Evolutionary conservation across 2,329 filamentous ascomycete genomes (phyloP).

Genomic region (Pseudophaeomoniella oleicola): DNA sequence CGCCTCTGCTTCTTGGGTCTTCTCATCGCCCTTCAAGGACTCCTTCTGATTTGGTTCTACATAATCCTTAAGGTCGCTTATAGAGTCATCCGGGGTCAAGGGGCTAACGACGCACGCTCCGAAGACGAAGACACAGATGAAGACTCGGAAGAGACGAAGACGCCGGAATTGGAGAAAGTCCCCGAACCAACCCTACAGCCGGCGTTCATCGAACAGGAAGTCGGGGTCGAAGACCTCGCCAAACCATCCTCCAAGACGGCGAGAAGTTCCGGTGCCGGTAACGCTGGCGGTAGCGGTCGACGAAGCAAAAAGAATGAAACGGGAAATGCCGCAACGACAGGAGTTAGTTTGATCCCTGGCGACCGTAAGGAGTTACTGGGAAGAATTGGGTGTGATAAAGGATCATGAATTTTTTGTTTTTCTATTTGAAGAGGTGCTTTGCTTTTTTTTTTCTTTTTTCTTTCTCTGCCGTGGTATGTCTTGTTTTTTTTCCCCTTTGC

Average conservation of each 20-base stretch:
- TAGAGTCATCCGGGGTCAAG: slow-evolving; percentile 59
- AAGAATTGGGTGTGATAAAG: slow-evolving; percentile 19
- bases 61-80: slow-evolving; percentile 77
- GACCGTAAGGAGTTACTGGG: slow-evolving; percentile 17
- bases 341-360: slow-evolving; percentile 10
- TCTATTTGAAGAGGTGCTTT: slow-evolving; percentile 1
- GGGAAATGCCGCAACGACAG: slow-evolving; percentile 9
- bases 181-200: slow-evolving; percentile 4
- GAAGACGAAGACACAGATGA: slow-evolving; percentile 67
- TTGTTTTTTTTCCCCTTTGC: background rate
- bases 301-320: slow-evolving; percentile 7
- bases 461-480: background rate
- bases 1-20: slow-evolving; percentile 63
- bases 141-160: slow-evolving; percentile 29
- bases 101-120: slow-evolving; percentile 74
- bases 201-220: slow-evolving; percentile 10
- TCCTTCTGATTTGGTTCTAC: slow-evolving; percentile 77
- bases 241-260: background rate
- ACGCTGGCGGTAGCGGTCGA: slow-evolving; percentile 3
- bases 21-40: slow-evolving; percentile 61
- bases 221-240: slow-evolving; percentile 8
- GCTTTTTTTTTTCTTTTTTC: slow-evolving; percentile 3
- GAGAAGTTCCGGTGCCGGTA: slow-evolving; percentile 3
- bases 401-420: slow-evolving; percentile 1
- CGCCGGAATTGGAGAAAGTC: slow-evolving; percentile 2